phyloP scores from a whole-genome alignment of 1,139 yeast genomes.

The Candida sp. region DNA sequence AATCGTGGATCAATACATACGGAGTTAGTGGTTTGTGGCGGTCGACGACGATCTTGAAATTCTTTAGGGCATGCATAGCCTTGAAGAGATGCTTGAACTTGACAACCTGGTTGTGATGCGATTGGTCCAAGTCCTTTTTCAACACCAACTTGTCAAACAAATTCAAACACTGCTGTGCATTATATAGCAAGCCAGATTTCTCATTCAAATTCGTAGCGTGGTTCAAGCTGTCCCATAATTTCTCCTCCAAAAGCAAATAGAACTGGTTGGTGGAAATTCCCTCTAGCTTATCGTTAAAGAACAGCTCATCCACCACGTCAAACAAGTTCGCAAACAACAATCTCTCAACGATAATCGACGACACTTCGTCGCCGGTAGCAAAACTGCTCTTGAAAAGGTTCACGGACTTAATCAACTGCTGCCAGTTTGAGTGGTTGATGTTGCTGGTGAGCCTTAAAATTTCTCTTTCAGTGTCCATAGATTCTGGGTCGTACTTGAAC shows the following conservation, averaged over 20 bases:
- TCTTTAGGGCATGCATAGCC: slow-evolving; percentile 31
- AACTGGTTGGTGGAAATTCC: slow-evolving; percentile 20
- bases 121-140: slow-evolving; percentile 12
- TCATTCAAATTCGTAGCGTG: slow-evolving; percentile 54
- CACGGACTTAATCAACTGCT: slow-evolving; percentile 25
- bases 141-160: slow-evolving; percentile 30
- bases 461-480: slow-evolving; percentile 28
- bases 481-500: slow-evolving; percentile 26
- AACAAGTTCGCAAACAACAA: slow-evolving; percentile 42
- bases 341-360: slow-evolving; percentile 39
- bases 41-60: slow-evolving; percentile 42
- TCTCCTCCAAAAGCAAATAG: slow-evolving; percentile 28
- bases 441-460: slow-evolving; percentile 31
- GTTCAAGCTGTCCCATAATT: slow-evolving; percentile 61
- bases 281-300: slow-evolving; percentile 17
- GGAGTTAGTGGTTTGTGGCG: slow-evolving; percentile 35
- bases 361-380: slow-evolving; percentile 22
- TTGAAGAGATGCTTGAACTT: slow-evolving; percentile 32
- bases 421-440: slow-evolving; percentile 37
- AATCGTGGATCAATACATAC: slow-evolving; percentile 25
- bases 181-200: slow-evolving; percentile 46
- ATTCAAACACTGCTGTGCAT: slow-evolving; percentile 43
- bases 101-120: slow-evolving; percentile 21
- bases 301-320: slow-evolving; percentile 27
- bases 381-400: slow-evolving; percentile 30